Base-by-base conservation (phyloP, 495 filamentous ascomycete genomes). In the Darksidea phi region DNA sequence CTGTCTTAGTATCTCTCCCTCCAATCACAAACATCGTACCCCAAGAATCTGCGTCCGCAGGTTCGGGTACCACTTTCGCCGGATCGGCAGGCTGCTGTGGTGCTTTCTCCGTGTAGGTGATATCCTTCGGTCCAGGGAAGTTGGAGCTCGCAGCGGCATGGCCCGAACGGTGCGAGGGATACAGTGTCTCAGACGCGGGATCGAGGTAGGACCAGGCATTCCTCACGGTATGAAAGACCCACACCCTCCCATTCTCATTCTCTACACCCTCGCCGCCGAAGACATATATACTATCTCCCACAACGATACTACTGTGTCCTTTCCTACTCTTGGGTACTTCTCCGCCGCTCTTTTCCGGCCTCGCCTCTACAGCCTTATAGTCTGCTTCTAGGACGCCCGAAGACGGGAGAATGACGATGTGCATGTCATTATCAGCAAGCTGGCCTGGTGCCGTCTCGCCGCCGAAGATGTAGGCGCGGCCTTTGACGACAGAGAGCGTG, bases 401-500 rank as follows among this genome's bases (percentile, higher is more conserved):
- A 3, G 73, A 76, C 0, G 84, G 84, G 8, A 91, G 70, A 0
- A 79, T 80, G 46, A 94, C 68, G 34, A 84, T 74, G 67, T 92
- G 84, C 69, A 92, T 81, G 61, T 82, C 79, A 67, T 88, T 88
- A 70, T 89, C 86, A 1, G 65, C 69, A 28, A 83, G 75, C 11
- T 84, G 83, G 42, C 80, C 75, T 34, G 76, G 67, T 25, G 72
- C 68, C 50, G 73, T 70, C 69, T 84, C 80, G 68, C 86, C 86
- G 58, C 86, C 86, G 70, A 88, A 88, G 63, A 88, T 80, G 72
- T 88, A 91, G 15, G 84, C 81, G 45, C 80, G 79, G n/a, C 82
- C 79, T 55, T 79, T 80, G 28, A 92, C 70, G 49, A 91, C 74
- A 15, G 87, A 83, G 48, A 90, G 68, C 5, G 84, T 80, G 66